Evolutionary conservation across 257 asterid genomes (phyloP).

Genomic region (Agastache rugosa): DNA sequence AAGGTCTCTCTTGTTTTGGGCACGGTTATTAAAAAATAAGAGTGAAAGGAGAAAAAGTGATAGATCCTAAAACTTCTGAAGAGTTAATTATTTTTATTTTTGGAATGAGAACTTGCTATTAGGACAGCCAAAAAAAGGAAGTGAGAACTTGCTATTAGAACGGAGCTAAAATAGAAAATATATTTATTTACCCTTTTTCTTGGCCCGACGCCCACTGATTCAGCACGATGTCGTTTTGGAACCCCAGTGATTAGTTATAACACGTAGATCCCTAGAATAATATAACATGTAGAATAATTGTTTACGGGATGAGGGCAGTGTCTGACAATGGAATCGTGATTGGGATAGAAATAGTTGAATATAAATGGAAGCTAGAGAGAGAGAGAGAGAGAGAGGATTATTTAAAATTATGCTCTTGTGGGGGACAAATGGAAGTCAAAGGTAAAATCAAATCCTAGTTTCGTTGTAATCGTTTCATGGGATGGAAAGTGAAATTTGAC

Average conservation of each 20-base stretch:
- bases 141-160: no score
- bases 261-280: constrained; percentile 39
- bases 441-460: constrained; percentile 22
- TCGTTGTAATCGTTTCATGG: background rate
- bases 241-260: constrained; percentile 30
- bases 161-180: background rate
- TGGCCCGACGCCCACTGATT: constrained; percentile 23
- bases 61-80: no score
- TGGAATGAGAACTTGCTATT: no score
- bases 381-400: background rate
- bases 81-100: no score
- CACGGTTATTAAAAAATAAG: no score
- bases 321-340: constrained; percentile 47
- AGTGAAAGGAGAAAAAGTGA: no score
- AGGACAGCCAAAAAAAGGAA: no score
- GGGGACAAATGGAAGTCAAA: constrained; percentile 30
- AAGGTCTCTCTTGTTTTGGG: no score
- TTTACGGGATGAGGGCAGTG: constrained; percentile 33
- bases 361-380: background rate
- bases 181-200: background rate
- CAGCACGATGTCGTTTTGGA: constrained; percentile 39
- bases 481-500: constrained; percentile 16
- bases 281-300: constrained; percentile 23
- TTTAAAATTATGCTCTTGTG: background rate
- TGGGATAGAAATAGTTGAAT: constrained; percentile 23